Evolutionary conservation across 2,329 filamentous ascomycete species (phyloP), one percentile per base, ranked within the genome.

Genomic region (Pseudofabraea citricarpa): DNA sequence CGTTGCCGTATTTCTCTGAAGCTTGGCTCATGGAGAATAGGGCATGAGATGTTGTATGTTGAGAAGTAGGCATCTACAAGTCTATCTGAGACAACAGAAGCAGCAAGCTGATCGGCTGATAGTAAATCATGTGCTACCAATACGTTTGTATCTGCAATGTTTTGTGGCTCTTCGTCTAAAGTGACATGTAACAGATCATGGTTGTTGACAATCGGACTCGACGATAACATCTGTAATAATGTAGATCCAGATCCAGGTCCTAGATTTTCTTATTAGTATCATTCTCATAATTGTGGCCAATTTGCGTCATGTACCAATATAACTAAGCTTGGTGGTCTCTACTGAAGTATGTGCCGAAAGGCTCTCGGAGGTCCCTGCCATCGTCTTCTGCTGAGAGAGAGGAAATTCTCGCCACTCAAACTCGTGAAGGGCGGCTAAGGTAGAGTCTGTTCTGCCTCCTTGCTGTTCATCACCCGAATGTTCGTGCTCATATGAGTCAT

Each of bases 261-360:
- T 27, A 8, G 24, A 27, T 31, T 5, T 31, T 31, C 12, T 13
- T 15, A 31, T 5, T 4, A 31, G 27, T 31, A 15, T 8, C 27
- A 31, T 31, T 8, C n/a, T n/a, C n/a, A n/a, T n/a, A n/a, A n/a
- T n/a, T n/a, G n/a, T n/a, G n/a, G n/a, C n/a, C n/a, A n/a, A n/a
- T n/a, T n/a, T n/a, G n/a, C n/a, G n/a, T n/a, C n/a, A n/a, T n/a
- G n/a, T n/a, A n/a, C n/a, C n/a, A n/a, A n/a, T 64, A 65, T 3
- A 61, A 62, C 5, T 59, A 53, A 3, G 56, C 60, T 18, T 52
- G 59, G 1, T 60, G 60, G 20, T 64, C 56, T 6, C 63, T 57
- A 6, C 61, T 59, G 2, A 65, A 43, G 2, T 61, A 52, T 13
- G 61, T 61, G 61, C 64, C 64, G 18, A 61, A 62, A 51, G 64